phyloP scores from a whole-genome alignment of 225 moss, liverwort and hornwort genomes.

The Marchantia paleacea region DNA sequence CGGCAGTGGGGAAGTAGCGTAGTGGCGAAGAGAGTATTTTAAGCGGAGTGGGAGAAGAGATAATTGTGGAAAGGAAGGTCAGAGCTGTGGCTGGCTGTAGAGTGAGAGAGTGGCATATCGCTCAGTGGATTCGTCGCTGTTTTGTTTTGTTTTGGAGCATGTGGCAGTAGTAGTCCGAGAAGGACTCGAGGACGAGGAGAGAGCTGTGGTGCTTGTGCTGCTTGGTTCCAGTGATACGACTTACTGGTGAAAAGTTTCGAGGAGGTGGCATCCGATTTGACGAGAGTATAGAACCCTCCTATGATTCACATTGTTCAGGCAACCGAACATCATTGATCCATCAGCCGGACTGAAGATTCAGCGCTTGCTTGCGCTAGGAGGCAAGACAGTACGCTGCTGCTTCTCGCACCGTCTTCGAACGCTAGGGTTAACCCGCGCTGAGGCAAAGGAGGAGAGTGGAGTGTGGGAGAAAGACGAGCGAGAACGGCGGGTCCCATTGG shows the following conservation, averaged over 20 bases:
- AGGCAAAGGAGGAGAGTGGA: neutral
- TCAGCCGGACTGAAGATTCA: constrained; percentile 6
- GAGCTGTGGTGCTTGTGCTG: neutral
- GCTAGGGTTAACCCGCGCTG: constrained; percentile 16
- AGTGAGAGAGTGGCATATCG: neutral
- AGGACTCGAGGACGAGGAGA: neutral
- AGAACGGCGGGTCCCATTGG: constrained; percentile 9
- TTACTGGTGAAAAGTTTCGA: constrained; percentile 9
- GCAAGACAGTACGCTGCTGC: neutral
- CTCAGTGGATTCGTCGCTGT: neutral
- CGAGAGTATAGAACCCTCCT: constrained; percentile 13
- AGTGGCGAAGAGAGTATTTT: neutral
- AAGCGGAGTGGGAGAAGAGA: neutral
- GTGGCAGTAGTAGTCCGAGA: neutral
- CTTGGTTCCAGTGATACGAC: neutral
- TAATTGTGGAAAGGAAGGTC: constrained; percentile 3
- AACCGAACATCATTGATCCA: constrained; percentile 15
- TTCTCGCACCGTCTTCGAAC: neutral
- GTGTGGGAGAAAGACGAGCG: neutral
- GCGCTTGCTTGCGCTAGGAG: constrained; percentile 17
- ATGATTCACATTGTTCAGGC: neutral
- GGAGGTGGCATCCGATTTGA: constrained; percentile 8
- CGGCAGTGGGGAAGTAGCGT: neutral
- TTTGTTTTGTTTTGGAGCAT: constrained; percentile 17
- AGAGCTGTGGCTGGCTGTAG: constrained; percentile 5